These are phyloP conservation scores for Carpinus fangiana DNA, from an alignment of 306 rosid genomes.

Conservation along the genomic window DNA sequence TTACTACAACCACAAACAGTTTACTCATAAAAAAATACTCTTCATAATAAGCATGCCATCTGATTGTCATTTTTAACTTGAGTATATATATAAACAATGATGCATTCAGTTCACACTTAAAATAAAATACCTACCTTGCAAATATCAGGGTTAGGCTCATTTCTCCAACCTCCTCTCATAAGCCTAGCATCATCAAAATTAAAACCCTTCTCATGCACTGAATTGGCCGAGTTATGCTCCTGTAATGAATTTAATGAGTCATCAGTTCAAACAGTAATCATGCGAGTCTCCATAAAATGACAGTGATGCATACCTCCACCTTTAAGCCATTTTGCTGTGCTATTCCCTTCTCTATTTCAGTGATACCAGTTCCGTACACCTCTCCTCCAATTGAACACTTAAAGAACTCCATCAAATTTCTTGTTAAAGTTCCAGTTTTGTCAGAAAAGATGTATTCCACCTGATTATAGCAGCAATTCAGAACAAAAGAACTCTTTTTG, in stretches of 20 bases:
- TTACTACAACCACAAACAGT: neutral
- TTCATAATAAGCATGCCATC: neutral
- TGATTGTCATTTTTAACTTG: neutral
- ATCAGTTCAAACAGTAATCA: neutral
- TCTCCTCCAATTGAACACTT: conserved; percentile 98
- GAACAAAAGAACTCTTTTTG: conserved; percentile 5
- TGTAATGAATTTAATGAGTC: conserved; percentile 34
- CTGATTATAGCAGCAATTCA: conserved; percentile 44
- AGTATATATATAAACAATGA: conserved; percentile 12
- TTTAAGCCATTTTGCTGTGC: conserved; percentile 71
- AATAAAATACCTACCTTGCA: conserved; percentile 63
- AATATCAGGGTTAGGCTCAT: conserved; percentile 85
- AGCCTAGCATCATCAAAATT: conserved; percentile 86
- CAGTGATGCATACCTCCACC: conserved; percentile 41
- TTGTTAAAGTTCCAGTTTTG: conserved; percentile 96
- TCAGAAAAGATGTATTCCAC: conserved; percentile 98
- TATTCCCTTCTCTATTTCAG: conserved; percentile 89
- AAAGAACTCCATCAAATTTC: conserved; percentile 99
- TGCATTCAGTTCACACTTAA: conserved; percentile 10
- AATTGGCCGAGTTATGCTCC: conserved; percentile 54
- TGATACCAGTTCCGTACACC: conserved; percentile 85
- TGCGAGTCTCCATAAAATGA: conserved; percentile 15
- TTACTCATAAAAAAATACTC: neutral
- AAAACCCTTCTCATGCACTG: conserved; percentile 78
- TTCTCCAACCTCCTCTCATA: conserved; percentile 98